Conservation (phyloP, 306 rosid genomes). For the Elaeagnus macrophylla region DNA sequence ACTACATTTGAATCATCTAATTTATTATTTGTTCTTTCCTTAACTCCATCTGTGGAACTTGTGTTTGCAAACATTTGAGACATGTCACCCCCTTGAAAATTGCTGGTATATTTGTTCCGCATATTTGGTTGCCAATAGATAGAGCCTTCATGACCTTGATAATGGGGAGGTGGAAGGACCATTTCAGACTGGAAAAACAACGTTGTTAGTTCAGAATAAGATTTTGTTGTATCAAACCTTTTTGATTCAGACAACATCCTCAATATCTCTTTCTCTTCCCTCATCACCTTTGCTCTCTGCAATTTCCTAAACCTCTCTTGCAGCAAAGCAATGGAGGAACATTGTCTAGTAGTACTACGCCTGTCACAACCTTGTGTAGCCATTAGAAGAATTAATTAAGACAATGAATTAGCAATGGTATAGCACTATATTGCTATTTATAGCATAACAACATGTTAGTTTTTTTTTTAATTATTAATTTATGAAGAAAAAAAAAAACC, state of each 20-base stretch:
- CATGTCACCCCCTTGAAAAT: slow-evolving; percentile 15
- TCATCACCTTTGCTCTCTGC: slow-evolving; percentile 44
- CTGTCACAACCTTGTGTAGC: slow-evolving; percentile 31
- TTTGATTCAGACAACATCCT: slow-evolving; percentile 25
- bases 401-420: no score
- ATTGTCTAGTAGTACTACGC: not conserved
- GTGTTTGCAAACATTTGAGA: slow-evolving; percentile 15
- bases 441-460: no score
- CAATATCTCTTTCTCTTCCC: slow-evolving; percentile 38
- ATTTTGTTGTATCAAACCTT: not conserved
- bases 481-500: no score
- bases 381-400: slow-evolving; percentile 9
- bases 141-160: slow-evolving; percentile 3
- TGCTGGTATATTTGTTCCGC: slow-evolving; percentile 25
- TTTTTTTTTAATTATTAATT: no score
- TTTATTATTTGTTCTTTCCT: slow-evolving; percentile 15
- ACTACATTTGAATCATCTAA: slow-evolving; percentile 20
- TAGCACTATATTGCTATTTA: no score
- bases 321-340: slow-evolving; percentile 41
- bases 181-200: slow-evolving; percentile 1
- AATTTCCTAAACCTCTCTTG: slow-evolving; percentile 42
- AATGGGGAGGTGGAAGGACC: slow-evolving; percentile 11
- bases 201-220: slow-evolving; percentile 4
- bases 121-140: slow-evolving; percentile 17
- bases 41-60: slow-evolving; percentile 14